Conservation (phyloP, 768 basidiomycete species). For the Suillus tomentosus region DNA sequence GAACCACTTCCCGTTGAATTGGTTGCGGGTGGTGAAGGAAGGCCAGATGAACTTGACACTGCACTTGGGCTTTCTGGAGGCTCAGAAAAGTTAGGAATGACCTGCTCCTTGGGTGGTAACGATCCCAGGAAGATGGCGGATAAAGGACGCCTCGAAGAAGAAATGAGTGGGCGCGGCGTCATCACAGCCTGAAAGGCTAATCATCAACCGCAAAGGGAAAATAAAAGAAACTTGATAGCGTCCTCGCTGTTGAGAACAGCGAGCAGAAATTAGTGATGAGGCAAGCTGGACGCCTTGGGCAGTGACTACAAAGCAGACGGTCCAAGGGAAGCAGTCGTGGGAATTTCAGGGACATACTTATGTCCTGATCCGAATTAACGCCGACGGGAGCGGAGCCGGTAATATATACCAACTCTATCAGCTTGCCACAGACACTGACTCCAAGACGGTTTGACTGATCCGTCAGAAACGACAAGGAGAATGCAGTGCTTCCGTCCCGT, state of each 20-base stretch:
- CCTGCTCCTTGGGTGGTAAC: slow-evolving; percentile 40
- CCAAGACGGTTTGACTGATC: neutral
- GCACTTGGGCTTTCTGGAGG: slow-evolving; percentile 62
- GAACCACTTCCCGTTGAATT: slow-evolving; percentile 85
- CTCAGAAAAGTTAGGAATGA: slow-evolving; percentile 67
- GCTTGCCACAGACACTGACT: neutral
- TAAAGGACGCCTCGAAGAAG: slow-evolving; percentile 53
- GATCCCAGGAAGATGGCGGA: slow-evolving; percentile 62
- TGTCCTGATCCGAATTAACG: slow-evolving; percentile 18
- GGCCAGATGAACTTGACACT: slow-evolving; percentile 57
- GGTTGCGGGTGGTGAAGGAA: slow-evolving; percentile 84
- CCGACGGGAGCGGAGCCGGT: no score
- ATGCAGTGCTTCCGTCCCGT: no score
- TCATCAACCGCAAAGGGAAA: slow-evolving; percentile 30
- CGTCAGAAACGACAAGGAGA: neutral
- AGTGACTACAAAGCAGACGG: slow-evolving; percentile 13
- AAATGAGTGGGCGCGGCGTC: slow-evolving; percentile 49
- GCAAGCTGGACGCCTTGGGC: slow-evolving; percentile 21
- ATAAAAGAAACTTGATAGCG: slow-evolving; percentile 12
- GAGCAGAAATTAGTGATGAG: slow-evolving; percentile 25
- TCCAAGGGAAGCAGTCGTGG: slow-evolving; percentile 28
- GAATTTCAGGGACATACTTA: slow-evolving; percentile 22
- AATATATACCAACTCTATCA: neutral
- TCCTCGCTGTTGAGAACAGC: slow-evolving; percentile 27
- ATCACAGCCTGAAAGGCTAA: slow-evolving; percentile 36